These are phyloP conservation scores for Fraxinus anomala DNA, from an alignment of 257 asterid species.

Conservation along the genomic window DNA sequence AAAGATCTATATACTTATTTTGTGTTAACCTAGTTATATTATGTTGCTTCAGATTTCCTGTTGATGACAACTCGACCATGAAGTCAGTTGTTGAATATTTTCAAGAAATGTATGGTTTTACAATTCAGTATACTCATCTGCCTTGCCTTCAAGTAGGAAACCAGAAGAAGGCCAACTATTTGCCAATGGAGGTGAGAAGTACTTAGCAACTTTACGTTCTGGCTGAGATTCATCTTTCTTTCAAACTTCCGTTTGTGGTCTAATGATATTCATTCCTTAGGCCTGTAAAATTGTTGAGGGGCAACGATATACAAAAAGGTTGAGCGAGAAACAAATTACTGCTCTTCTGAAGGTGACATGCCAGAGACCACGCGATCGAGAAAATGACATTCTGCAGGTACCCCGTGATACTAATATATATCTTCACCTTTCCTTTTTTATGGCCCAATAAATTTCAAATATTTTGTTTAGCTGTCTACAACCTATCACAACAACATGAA, in stretches of 20 bases:
- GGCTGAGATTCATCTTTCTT: neutral
- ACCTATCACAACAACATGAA: neutral
- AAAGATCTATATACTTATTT: neutral
- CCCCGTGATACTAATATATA: neutral
- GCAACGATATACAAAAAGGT: conserved; percentile 92
- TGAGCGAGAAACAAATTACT: conserved; percentile 96
- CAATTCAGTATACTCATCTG: conserved; percentile 86
- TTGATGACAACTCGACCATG: conserved; percentile 84
- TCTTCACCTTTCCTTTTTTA: neutral
- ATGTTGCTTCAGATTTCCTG: conserved; percentile 73
- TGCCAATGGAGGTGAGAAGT: conserved; percentile 90
- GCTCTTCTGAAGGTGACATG: conserved; percentile 90
- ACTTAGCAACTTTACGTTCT: neutral
- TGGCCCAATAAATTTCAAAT: neutral
- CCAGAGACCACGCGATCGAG: conserved; percentile 98
- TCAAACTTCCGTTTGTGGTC: conserved; percentile 10
- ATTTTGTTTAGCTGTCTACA: neutral
- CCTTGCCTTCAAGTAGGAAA: conserved; percentile 99
- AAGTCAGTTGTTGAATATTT: conserved; percentile 94
- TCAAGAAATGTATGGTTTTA: conserved; percentile 92
- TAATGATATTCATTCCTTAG: conserved; percentile 41
- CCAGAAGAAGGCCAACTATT: conserved; percentile 97
- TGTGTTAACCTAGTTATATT: neutral
- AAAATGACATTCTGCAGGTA: conserved; percentile 90
- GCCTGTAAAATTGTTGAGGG: conserved; percentile 99